Evolutionary conservation across 1,139 yeast species (phyloP), one percentile per base, ranked within the genome.

Genomic region (Pichia sp.): DNA sequence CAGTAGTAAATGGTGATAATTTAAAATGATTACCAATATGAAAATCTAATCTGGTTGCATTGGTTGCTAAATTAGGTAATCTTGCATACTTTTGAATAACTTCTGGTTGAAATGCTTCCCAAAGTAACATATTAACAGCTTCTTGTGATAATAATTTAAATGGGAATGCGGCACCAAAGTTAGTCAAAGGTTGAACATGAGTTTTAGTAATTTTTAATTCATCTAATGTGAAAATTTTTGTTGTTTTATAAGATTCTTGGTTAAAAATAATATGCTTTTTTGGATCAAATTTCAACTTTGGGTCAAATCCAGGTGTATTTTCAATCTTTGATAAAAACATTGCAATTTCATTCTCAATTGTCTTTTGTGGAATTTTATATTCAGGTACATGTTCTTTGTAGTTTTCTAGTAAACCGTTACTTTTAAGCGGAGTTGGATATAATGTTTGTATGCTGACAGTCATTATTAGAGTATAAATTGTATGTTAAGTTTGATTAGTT

Each of bases 111-210:
- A 68, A 56, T 1, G 64, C 61, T 56, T 68, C 72, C 66, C 68
- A 68, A 43, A 66, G 57, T 54, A 67, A 56, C 56, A 67, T 65
- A 50, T 66, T 63, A 45, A 65, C 63, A 9, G 71, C 71, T 53
- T 66, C 70, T 48, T 62, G 58, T 4, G 67, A 57, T 41, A 67
- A 56, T 27, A 67, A 52, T 27, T 70, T 69, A 47, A 67, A 67
- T 18, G 71, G 71, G 42, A 59, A 63, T 8, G 64, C 57, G 5
- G 65, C 69, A 5, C 64, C 72, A 44, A 66, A 56, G 37, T 63
- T 61, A 28, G 63, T 56, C 5, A 64, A 52, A 1, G 66, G 62
- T 9, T 58, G 55, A 3, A 59, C 55, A 41, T 66, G 67, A 9
- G 69, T 67, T 47, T 64, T 66, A 9, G 45, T 53, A 43, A 68